Base-by-base conservation (phyloP, 257 asterid genomes). In the Petunia axillaris region DNA sequence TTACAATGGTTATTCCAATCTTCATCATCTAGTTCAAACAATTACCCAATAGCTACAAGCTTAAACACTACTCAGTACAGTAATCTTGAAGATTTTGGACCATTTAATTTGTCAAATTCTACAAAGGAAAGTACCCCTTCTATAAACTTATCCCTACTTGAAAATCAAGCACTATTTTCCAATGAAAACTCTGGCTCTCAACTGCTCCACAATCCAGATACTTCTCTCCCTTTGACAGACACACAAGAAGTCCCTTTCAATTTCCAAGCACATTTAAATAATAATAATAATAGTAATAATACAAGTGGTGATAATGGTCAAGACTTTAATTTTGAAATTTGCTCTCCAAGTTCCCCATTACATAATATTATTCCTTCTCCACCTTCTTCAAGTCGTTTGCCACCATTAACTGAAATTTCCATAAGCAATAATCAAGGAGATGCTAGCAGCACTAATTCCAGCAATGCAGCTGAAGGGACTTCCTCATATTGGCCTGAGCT, bases 1-100 rank as follows among this genome's bases (percentile, higher is more conserved):
- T 48, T 94, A 5, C 91, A 91, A n/a, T 7, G 38, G 5, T 87
- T 90, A 79, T 87, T 91, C 38, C 94, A 87, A 43, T 81, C 85
- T 53, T 83, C 82, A 44, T 62, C 81, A 13, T 8, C 84, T 25
- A 25, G 25, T 14, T 54, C 82, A 39, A 70, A 70, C 48, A 70
- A 70, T 70, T 25, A 70, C 13, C 64, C 79, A 39, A 8, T 64
- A 14, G 15, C 70, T 3, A 73, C 63, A 10, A 63, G 14, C 66
- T 80, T 83, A 66, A 75, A 41, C 54, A 65, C 63, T 70, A 81
- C 70, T 58, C 54, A 13, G 37, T 14, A 38, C 79, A 50, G 59
- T 39, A 73, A 59, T 50, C 16, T 37, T 5, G 66, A 48, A 10
- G 83, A 68, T 70, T 68, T 79, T 3, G 81, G 73, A 4, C 44